Conservation (phyloP, 2,329 filamentous ascomycete species). For the Pseudodiploospora longispora region DNA sequence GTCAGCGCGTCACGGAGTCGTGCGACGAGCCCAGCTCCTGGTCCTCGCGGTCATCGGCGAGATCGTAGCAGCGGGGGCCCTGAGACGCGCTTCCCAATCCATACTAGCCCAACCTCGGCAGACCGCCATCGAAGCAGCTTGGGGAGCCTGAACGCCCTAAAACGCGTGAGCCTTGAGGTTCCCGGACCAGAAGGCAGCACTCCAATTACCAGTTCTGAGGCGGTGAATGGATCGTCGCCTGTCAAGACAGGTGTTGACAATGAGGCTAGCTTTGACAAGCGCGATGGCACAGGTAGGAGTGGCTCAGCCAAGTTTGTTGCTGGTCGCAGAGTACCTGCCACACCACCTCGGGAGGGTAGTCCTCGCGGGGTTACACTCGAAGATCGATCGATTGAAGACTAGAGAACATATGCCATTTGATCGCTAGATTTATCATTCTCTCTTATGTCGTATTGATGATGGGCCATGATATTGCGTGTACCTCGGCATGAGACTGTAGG, state of each 20-base stretch:
- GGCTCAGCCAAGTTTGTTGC: slow-evolving; percentile 36
- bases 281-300: slow-evolving; percentile 54
- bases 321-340: slow-evolving; percentile 34
- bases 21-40: slow-evolving; percentile 63
- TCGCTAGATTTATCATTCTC: neutral
- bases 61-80: slow-evolving; percentile 69
- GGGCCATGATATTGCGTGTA: slow-evolving; percentile 8
- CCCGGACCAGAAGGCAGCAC: slow-evolving; percentile 48
- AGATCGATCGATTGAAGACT: slow-evolving; percentile 46
- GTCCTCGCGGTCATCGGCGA: slow-evolving; percentile 58
- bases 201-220: slow-evolving; percentile 24
- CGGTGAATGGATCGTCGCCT: slow-evolving; percentile 33
- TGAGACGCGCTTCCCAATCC: slow-evolving; percentile 78
- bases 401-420: slow-evolving; percentile 13
- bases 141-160: slow-evolving; percentile 41
- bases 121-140: slow-evolving; percentile 44
- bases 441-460: slow-evolving; percentile 9
- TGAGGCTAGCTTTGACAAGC: slow-evolving; percentile 41
- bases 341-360: slow-evolving; percentile 22
- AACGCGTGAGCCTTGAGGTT: slow-evolving; percentile 72
- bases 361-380: slow-evolving; percentile 42
- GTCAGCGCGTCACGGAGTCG: slow-evolving; percentile 58
- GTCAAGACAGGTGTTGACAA: slow-evolving; percentile 10
- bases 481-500: neutral
- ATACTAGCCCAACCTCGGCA: slow-evolving; percentile 53